Evolutionary conservation across 805 yeast genomes (phyloP).

Genomic region (Jamesozyma hellenica): DNA sequence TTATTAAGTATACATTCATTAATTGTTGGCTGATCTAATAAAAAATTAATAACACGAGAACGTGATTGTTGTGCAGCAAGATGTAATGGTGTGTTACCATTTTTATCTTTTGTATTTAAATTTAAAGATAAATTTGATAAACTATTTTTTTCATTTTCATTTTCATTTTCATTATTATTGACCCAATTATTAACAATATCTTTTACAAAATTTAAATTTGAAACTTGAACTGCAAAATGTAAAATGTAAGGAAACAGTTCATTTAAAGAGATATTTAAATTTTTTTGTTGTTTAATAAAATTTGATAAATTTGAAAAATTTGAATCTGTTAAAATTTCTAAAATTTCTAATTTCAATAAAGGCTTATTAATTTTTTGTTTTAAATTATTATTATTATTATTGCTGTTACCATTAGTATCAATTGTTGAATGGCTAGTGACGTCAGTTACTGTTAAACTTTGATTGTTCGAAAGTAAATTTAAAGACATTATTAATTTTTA

Average conservation of each 20-base stretch:
- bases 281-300: no score
- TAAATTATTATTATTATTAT: no score
- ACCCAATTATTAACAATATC: slow-evolving; percentile 34
- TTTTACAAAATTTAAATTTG: slow-evolving; percentile 48
- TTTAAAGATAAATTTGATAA: slow-evolving; percentile 36
- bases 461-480: neutral
- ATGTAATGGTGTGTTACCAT: slow-evolving; percentile 89
- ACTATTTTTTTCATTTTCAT: neutral
- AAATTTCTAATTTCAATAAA: slow-evolving; percentile 47
- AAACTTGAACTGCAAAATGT: slow-evolving; percentile 82
- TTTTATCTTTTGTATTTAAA: slow-evolving; percentile 63
- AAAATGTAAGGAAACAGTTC: slow-evolving; percentile 40
- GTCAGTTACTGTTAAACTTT: neutral
- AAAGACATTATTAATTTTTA: no score
- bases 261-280: slow-evolving; percentile 23
- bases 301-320: no score
- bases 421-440: neutral
- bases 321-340: slow-evolving; percentile 45
- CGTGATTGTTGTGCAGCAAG: slow-evolving; percentile 71
- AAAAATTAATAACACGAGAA: slow-evolving; percentile 58
- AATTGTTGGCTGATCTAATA: slow-evolving; percentile 53
- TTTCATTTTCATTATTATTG: slow-evolving; percentile 8
- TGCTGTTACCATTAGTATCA: no score
- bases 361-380: slow-evolving; percentile 28
- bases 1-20: slow-evolving; percentile 76